Conservation (phyloP, 768 basidiomycete species). For the Termitomyces titanicus region DNA sequence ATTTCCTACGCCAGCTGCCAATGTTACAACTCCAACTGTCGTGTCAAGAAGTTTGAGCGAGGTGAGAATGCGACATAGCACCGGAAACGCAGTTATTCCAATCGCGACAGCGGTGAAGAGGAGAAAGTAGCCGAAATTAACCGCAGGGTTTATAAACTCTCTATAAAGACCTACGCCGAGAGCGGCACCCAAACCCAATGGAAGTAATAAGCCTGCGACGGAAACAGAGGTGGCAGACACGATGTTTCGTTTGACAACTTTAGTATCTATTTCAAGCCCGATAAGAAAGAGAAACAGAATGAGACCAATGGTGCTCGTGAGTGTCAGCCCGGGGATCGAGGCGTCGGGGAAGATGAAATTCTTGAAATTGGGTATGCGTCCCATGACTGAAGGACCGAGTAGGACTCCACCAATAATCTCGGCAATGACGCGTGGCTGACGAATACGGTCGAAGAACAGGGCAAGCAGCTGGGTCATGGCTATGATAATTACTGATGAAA, state of each 20-base stretch:
- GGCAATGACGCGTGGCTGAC: constrained; percentile 90
- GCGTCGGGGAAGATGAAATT: constrained; percentile 50
- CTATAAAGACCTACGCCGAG: constrained; percentile 71
- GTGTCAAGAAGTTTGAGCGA: constrained; percentile 81
- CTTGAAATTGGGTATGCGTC: constrained; percentile 74
- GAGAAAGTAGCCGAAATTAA: constrained; percentile 78
- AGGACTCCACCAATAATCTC: constrained; percentile 91
- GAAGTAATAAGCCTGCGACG: constrained; percentile 64
- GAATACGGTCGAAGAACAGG: constrained; percentile 59
- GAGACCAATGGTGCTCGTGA: constrained; percentile 75
- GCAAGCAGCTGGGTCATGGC: constrained; percentile 72
- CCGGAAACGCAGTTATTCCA: constrained; percentile 80
- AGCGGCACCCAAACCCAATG: constrained; percentile 79
- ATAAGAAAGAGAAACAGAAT: constrained; percentile 81
- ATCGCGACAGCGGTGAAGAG: constrained; percentile 84
- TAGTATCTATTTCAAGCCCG: constrained; percentile 79
- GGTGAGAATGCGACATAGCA: constrained; percentile 80
- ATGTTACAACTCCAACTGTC: constrained; percentile 76
- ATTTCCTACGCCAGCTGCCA: constrained; percentile 82
- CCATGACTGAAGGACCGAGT: constrained; percentile 76
- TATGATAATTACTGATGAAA: constrained; percentile 68
- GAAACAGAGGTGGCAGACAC: constrained; percentile 57
- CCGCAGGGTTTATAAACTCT: constrained; percentile 51
- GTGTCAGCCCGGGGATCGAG: constrained; percentile 55
- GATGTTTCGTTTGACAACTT: constrained; percentile 62